Base-by-base conservation (phyloP, 768 basidiomycete species). In the Sporobolomyces phaffii region DNA sequence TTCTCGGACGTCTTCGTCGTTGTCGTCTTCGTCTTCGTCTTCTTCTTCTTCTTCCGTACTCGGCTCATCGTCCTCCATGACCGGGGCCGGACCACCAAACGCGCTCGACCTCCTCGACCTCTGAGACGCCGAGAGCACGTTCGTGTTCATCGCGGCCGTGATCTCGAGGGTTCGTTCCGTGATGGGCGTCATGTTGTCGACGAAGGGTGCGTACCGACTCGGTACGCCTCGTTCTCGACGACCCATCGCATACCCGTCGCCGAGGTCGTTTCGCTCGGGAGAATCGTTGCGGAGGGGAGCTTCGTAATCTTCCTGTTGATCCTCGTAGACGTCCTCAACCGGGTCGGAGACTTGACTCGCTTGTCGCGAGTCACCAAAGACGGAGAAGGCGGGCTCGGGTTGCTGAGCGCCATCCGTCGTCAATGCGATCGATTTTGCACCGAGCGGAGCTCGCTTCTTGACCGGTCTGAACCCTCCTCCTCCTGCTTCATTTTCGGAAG, bases 101-200 rank as follows among this genome's bases (percentile, higher is more conserved):
- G 57, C 58, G 6, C 45, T 50, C 13, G 64, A 61, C 28, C 69
- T 24, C 50, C 64, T 52, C 40, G 61, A 45, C 2, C 47, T 20
- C 52, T 45, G 38, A n/a, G 47, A 60, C n/a, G 61, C 40, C 18
- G 54, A 41, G 9, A 70, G 58, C 7, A 10, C 2, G 33, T 52
- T 33, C 31, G 59, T 45, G 38, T 40, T 53, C 41, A 33, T 54
- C 51, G 53, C 53, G 59, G 43, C 38, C 7, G 88, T 84, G 76
- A 81, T 93, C 77, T 98, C 96, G 73, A 84, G 84, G 14, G 96
- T 98, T 45, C 93, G 83, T 78, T 99, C 96, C 17, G 90, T 90
- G 77, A 98, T 97, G 4, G 96, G 94, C 13, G 94, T 98, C 91
- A 99, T 92, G 62, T 93, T 86, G 75, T 88, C 86, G 78, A 97